Conservation (phyloP, 305 asterid genomes). For the Stenogyne calaminthoides region DNA sequence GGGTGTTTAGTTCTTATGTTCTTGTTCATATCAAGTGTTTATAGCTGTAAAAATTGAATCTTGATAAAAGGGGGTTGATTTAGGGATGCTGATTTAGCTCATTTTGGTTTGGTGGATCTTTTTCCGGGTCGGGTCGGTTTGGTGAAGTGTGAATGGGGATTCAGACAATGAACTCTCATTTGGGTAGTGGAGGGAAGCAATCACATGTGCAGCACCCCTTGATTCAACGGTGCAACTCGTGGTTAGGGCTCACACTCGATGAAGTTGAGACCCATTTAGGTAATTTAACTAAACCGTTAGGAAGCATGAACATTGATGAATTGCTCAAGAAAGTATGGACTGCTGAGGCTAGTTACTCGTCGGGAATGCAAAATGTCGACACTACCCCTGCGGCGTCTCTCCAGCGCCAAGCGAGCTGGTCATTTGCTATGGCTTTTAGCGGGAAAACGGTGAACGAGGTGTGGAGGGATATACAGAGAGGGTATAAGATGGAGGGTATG, state of each 20-base stretch:
- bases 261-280: conserved; percentile 61
- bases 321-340: conserved; percentile 59
- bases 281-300: conserved; percentile 61
- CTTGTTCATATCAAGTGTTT: conserved; percentile 8
- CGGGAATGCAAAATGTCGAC: conserved; percentile 32
- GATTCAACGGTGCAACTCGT: conserved; percentile 50
- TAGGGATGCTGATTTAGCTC: conserved; percentile 20
- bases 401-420: conserved; percentile 72
- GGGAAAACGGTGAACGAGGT: conserved; percentile 69
- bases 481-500: conserved; percentile 41
- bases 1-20: conserved; percentile 9
- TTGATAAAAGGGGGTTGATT: conserved; percentile 10
- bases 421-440: conserved; percentile 55
- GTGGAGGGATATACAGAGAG: conserved; percentile 70
- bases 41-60: conserved; percentile 22
- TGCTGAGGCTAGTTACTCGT: conserved; percentile 47
- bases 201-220: conserved; percentile 43
- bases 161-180: conserved; percentile 73
- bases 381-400: conserved; percentile 53
- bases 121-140: background rate
- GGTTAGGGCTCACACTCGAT: conserved; percentile 69
- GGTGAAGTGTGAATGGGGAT: conserved; percentile 62
- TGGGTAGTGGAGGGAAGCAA: conserved; percentile 50
- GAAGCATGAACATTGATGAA: conserved; percentile 73
- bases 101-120: background rate